Percentiles rank a stretch among this genome's conserved stretches.
Conservation (phyloP, 805 yeast species). For the Metschnikowia anglica region DNA sequence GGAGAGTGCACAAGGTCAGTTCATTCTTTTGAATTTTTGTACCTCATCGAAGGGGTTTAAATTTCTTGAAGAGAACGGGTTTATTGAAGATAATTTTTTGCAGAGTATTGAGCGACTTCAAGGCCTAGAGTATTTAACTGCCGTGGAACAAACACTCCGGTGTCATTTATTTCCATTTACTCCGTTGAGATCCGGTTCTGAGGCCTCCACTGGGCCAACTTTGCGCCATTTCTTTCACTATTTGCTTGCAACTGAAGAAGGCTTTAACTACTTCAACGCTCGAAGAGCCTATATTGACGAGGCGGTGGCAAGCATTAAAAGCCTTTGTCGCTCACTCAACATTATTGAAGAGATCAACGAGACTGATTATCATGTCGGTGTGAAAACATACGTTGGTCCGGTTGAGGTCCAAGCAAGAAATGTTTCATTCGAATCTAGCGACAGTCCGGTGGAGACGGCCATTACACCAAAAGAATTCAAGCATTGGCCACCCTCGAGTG, state of each 20-base stretch:
- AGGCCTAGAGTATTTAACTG: constrained; percentile 13
- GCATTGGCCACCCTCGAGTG: constrained; percentile 6
- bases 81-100: constrained; percentile 13
- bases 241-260: constrained; percentile 77
- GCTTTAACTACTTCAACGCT: constrained; percentile 56
- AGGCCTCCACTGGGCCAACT: background rate
- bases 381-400: background rate
- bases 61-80: constrained; percentile 52
- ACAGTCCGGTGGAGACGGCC: constrained; percentile 9
- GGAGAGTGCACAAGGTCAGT: constrained; percentile 30
- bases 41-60: constrained; percentile 69
- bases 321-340: constrained; percentile 13
- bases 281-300: constrained; percentile 39
- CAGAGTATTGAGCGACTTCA: constrained; percentile 13
- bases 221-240: constrained; percentile 71
- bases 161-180: constrained; percentile 27
- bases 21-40: constrained; percentile 61
- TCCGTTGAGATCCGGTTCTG: constrained; percentile 2
- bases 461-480: constrained; percentile 5
- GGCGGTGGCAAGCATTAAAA: constrained; percentile 25
- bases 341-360: constrained; percentile 10
- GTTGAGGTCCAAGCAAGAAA: background rate
- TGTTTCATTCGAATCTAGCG: constrained; percentile 1
- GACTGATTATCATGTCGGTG: background rate
- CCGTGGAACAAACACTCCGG: constrained; percentile 14